A percentile compares a stretch with the other conserved stretches of the same genome.
Evolutionary conservation across 345 rosid genomes (phyloP).

Genomic region (Camelina sativa): DNA sequence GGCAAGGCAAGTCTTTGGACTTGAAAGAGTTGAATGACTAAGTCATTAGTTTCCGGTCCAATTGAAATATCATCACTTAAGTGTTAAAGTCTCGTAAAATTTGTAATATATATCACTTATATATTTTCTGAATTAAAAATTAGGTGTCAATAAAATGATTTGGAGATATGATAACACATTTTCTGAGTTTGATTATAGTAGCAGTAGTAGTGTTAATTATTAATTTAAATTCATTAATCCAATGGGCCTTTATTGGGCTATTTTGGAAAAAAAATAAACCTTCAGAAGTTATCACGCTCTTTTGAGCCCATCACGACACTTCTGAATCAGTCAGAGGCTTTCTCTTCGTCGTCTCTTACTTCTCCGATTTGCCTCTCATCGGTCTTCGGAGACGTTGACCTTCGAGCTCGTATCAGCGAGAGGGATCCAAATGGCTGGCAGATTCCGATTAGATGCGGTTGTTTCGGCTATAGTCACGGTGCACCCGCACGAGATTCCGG

Average conservation of each 20-base stretch:
- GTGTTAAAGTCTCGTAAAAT: background rate
- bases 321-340: background rate
- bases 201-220: too few species aligned
- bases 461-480: conserved; percentile 71
- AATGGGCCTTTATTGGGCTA: conserved; percentile 21
- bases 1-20: conserved; percentile 37
- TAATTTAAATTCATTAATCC: background rate
- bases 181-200: too few species aligned
- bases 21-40: conserved; percentile 24
- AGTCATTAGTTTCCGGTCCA: conserved; percentile 27
- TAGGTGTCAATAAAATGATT: background rate
- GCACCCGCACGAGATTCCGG: conserved; percentile 79
- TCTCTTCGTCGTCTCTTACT: background rate
- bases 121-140: background rate
- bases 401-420: conserved; percentile 9
- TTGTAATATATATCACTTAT: background rate
- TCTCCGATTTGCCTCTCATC: conserved; percentile 25
- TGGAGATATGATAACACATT: background rate
- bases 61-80: background rate
- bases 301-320: background rate
- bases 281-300: background rate
- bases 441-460: conserved; percentile 57
- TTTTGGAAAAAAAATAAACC: background rate
- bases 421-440: conserved; percentile 29
- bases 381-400: conserved; percentile 39